Evolutionary conservation across 106 monocot genomes (phyloP).

Genomic region (Dendrobium officinale): DNA sequence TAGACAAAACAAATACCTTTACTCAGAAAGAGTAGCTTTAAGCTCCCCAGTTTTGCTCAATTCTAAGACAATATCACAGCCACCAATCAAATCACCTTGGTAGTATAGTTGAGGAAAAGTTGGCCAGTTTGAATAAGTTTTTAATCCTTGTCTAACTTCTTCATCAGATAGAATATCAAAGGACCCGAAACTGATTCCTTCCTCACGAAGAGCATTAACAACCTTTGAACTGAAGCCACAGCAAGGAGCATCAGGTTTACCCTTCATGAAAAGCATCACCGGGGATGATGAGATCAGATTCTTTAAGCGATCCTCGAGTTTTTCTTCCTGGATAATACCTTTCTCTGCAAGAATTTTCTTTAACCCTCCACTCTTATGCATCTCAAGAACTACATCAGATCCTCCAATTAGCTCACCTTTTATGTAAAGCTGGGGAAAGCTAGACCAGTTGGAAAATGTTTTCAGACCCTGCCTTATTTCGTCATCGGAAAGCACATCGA

Average conservation of each 20-base stretch:
- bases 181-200: constrained; percentile 59
- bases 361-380: constrained; percentile 84
- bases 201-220: constrained; percentile 64
- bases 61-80: constrained; percentile 86
- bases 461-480: constrained; percentile 79
- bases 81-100: constrained; percentile 84
- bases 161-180: constrained; percentile 91
- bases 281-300: constrained; percentile 46
- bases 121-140: constrained; percentile 88
- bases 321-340: constrained; percentile 32
- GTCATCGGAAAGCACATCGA: constrained; percentile 75
- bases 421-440: constrained; percentile 84
- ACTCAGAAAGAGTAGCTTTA: constrained; percentile 64
- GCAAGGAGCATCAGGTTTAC: constrained; percentile 63
- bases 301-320: constrained; percentile 51
- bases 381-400: constrained; percentile 74
- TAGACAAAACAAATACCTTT: neutral
- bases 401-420: constrained; percentile 87
- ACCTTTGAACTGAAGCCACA: constrained; percentile 96
- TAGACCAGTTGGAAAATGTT: constrained; percentile 81
- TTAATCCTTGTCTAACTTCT: constrained; percentile 88
- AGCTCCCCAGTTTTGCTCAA: constrained; percentile 63
- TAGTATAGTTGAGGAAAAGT: constrained; percentile 91
- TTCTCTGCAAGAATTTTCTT: constrained; percentile 52
- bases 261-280: constrained; percentile 89